Conservation (phyloP, 345 rosid genomes). For the Salix arbutifolia region DNA sequence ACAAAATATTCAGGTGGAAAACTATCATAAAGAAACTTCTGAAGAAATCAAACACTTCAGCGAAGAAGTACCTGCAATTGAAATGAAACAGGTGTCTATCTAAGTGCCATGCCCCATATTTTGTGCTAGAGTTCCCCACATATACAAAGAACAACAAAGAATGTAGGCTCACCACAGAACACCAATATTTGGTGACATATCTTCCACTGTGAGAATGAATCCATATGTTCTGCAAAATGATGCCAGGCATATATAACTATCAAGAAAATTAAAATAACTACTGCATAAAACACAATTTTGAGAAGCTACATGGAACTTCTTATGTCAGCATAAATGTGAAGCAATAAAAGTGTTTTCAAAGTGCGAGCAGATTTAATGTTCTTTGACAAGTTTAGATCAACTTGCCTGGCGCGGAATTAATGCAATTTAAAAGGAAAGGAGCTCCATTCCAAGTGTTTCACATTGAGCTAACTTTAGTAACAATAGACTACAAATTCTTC, state of each 20-base stretch:
- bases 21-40: slow-evolving; percentile 84
- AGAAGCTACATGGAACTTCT: not conserved
- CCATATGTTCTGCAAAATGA: slow-evolving; percentile 72
- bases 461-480: not conserved
- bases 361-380: not conserved
- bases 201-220: slow-evolving; percentile 88
- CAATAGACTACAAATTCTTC: not conserved
- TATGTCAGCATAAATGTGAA: not conserved
- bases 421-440: not conserved
- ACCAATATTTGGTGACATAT: slow-evolving; percentile 90
- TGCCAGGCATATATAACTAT: slow-evolving; percentile 3
- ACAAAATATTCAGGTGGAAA: slow-evolving; percentile 72
- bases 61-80: slow-evolving; percentile 86
- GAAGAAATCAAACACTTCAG: slow-evolving; percentile 90
- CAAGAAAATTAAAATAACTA: not conserved
- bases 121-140: not conserved
- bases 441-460: not conserved
- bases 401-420: not conserved
- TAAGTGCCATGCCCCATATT: not conserved
- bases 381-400: not conserved
- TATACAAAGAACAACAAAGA: not conserved
- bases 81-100: slow-evolving; percentile 5
- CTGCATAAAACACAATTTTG: not conserved
- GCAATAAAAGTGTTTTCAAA: not conserved
- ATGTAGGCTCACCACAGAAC: slow-evolving; percentile 64